Evolutionary conservation across 2,329 filamentous ascomycete species (phyloP).

Genomic region (Fusarium sp.): DNA sequence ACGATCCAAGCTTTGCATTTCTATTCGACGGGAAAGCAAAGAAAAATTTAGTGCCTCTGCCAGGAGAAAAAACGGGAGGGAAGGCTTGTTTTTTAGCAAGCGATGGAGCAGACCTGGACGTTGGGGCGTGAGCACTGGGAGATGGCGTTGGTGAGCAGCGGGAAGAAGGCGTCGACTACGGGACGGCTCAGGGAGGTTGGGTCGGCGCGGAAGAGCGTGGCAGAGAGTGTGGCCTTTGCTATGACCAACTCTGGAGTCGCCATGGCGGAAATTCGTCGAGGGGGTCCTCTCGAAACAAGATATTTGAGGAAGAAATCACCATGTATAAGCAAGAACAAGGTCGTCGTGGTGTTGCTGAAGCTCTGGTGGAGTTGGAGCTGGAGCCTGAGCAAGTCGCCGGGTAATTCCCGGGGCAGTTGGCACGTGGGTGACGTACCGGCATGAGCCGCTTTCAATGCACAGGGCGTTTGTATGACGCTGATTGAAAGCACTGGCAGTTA

Average conservation of each 20-base stretch:
- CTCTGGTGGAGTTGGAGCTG: constrained; percentile 27
- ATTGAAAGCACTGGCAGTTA: not conserved
- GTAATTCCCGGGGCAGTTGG: constrained; percentile 26
- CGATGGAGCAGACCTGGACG: constrained; percentile 83
- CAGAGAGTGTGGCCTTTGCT: constrained; percentile 82
- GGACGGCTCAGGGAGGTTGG: constrained; percentile 76
- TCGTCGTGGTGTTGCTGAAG: constrained; percentile 22
- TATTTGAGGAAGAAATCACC: not conserved
- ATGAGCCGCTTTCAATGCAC: constrained; percentile 1
- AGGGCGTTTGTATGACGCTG: constrained; percentile 2
- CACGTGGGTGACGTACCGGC: constrained; percentile 24
- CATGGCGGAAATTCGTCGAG: constrained; percentile 57
- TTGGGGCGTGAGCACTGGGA: constrained; percentile 81
- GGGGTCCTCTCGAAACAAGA: not conserved
- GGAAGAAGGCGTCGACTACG: constrained; percentile 77
- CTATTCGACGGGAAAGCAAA: constrained; percentile 62
- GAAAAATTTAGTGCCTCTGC: constrained; percentile 47
- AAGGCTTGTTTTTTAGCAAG: constrained; percentile 41
- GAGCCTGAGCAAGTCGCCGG: constrained; percentile 16
- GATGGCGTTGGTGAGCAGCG: constrained; percentile 72
- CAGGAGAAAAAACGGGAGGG: constrained; percentile 34
- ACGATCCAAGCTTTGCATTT: constrained; percentile 90
- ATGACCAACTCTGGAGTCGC: constrained; percentile 79
- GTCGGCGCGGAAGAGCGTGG: constrained; percentile 79
- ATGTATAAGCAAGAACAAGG: constrained; percentile 11